Evolutionary conservation across 331 rosid species (phyloP).

Genomic region (Pyracantha coccinea): DNA sequence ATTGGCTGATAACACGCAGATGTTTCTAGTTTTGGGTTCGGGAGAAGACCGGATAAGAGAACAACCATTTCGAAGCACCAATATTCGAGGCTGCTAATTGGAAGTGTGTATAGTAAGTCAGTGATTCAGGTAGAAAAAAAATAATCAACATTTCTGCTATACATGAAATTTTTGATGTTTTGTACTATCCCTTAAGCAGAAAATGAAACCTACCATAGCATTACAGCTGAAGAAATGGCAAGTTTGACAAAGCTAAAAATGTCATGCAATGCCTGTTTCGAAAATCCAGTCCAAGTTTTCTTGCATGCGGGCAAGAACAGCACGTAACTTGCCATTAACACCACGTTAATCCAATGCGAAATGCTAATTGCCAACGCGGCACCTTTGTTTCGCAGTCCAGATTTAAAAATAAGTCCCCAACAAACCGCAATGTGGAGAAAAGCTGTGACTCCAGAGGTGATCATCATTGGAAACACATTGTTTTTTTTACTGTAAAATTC

Average conservation of each 20-base stretch:
- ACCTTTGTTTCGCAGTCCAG: slow-evolving; percentile 43
- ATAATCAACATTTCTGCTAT: too few relatives aligned
- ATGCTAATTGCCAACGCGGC: slow-evolving; percentile 50
- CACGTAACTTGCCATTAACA: slow-evolving; percentile 32
- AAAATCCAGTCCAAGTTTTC: slow-evolving; percentile 49
- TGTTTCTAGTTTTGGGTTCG: slow-evolving; percentile 60
- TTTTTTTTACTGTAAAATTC: slow-evolving; percentile 51
- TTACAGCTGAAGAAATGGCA: slow-evolving; percentile 51
- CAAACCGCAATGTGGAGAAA: slow-evolving; percentile 36
- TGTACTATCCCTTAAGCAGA: too few relatives aligned
- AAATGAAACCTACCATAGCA: slow-evolving; percentile 47
- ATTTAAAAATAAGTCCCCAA: slow-evolving; percentile 45
- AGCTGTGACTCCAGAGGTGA: slow-evolving; percentile 41
- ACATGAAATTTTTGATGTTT: too few relatives aligned
- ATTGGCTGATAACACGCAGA: slow-evolving; percentile 21
- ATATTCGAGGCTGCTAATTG: slow-evolving; percentile 38
- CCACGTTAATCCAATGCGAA: slow-evolving; percentile 50
- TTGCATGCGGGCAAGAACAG: slow-evolving; percentile 31
- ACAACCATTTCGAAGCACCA: slow-evolving; percentile 74
- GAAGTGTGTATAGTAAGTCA: not conserved
- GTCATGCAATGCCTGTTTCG: slow-evolving; percentile 38
- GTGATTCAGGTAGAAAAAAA: not conserved
- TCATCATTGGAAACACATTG: slow-evolving; percentile 48
- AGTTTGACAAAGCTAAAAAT: slow-evolving; percentile 41
- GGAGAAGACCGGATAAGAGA: slow-evolving; percentile 56